Base-by-base conservation (phyloP, 2,329 filamentous ascomycete genomes). In the Microdochium nivale region DNA sequence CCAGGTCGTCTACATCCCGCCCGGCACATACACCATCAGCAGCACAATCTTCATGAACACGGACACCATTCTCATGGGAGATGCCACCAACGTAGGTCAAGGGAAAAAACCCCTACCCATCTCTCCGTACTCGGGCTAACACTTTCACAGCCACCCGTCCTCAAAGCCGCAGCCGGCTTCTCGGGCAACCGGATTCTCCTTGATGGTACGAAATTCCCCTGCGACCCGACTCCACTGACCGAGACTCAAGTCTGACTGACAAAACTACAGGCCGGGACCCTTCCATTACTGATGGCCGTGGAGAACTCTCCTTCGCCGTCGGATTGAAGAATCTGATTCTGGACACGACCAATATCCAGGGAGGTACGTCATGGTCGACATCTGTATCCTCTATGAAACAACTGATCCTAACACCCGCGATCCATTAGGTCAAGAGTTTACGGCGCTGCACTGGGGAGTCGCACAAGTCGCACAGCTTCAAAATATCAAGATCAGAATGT, bases 21-120 rank as follows among this genome's bases (percentile, higher is more conserved):
- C 70, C 1, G 72, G 71, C 43, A 71, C 66, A 8, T 75, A 75
- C 54, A 58, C 62, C 35, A 60, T 75, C 49, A 62, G 59, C 52
- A 49, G 64, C 47, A 73, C 71, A 1, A 68, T 74, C 32, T 49
- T 57, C 3, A 68, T 73, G 66, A 69, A 70, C 51, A 73, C 71
- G 0, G 71, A 73, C 47, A 75, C 71, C 5, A 67, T 74, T 32
- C 55, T 75, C 46, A 73, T 74, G 67, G 72, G 71, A n/a, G 71
- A 74, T 53, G 65, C 71, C 1, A 71, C 67, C 3, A 62, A 73
- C 50, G 67, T 67, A 24, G 60, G 65, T 56, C n/a, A n/a, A n/a
- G n/a, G n/a, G n/a, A n/a, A n/a, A n/a, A n/a, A n/a, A n/a, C 11
- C 7, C 13, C 9, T 9, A 25, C 3, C 3, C 1, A 19, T 44